These are phyloP conservation scores for Escallonia herrerae DNA, from an alignment of 129 eudicot species.

Conservation along the genomic window DNA sequence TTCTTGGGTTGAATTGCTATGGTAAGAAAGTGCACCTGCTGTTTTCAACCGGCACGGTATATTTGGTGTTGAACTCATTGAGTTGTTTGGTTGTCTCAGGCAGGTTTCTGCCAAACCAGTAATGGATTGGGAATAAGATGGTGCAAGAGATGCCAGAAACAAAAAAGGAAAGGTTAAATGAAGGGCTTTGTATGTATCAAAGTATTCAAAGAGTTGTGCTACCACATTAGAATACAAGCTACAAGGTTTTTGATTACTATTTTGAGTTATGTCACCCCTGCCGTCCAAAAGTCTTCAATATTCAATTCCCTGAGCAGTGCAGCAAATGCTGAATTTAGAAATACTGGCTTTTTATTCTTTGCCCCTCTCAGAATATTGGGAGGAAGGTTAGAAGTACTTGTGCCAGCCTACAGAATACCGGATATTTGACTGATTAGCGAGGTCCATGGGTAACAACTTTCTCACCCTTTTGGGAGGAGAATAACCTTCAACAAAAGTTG, in stretches of 20 bases:
- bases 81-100: background rate
- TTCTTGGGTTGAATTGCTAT: background rate
- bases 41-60: background rate
- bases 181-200: background rate
- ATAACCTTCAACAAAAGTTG: background rate
- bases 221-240: too few relatives aligned
- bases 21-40: background rate
- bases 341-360: too few relatives aligned
- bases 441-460: too few relatives aligned
- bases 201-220: too few relatives aligned
- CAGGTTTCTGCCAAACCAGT: background rate
- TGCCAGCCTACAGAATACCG: too few relatives aligned
- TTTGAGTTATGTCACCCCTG: background rate
- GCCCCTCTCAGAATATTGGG: background rate
- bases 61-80: background rate
- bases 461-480: too few relatives aligned
- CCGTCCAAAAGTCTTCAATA: background rate
- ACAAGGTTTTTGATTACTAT: too few relatives aligned
- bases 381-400: too few relatives aligned
- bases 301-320: too few relatives aligned
- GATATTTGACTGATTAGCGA: too few relatives aligned
- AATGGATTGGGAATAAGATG: background rate
- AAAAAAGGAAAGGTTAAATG: background rate
- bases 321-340: too few relatives aligned
- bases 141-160: slow-evolving; percentile 5